Conservation (phyloP, 2,329 filamentous ascomycete species). For the Arthrocladium fulminans region DNA sequence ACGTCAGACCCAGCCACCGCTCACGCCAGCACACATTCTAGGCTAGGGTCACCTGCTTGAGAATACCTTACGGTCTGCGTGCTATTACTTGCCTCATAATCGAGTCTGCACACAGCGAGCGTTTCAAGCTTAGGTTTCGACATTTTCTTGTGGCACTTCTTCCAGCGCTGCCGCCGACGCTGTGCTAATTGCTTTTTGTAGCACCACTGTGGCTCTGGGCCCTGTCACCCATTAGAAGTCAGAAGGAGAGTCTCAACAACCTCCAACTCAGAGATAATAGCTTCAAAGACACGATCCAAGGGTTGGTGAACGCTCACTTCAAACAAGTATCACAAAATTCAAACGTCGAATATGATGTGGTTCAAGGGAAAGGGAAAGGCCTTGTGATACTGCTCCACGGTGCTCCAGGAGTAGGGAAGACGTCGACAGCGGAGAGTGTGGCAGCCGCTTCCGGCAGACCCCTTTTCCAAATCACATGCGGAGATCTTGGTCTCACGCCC, state of each 20-base stretch:
- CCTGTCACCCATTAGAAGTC: conserved; percentile 8
- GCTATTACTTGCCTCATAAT: too few relatives aligned
- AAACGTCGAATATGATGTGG: neutral
- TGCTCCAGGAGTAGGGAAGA: neutral
- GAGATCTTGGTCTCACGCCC: conserved; percentile 38
- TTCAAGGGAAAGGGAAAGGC: too few relatives aligned
- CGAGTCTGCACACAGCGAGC: too few relatives aligned
- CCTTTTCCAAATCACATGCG: conserved; percentile 43
- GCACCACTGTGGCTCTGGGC: conserved; percentile 1
- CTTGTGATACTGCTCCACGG: too few relatives aligned
- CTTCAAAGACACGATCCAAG: conserved; percentile 12
- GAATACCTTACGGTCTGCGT: too few relatives aligned
- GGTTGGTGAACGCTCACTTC: conserved; percentile 13
- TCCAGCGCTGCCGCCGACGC: conserved; percentile 16
- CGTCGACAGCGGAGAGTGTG: neutral
- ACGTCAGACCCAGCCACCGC: too few relatives aligned
- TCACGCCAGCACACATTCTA: too few relatives aligned
- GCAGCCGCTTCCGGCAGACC: conserved; percentile 29
- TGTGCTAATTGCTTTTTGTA: neutral
- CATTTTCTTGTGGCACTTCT: too few relatives aligned
- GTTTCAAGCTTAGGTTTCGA: too few relatives aligned
- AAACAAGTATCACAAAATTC: neutral
- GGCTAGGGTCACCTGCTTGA: too few relatives aligned
- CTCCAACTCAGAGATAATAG: conserved; percentile 11
- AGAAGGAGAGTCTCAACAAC: conserved; percentile 10